Evolutionary conservation across 2,329 filamentous ascomycete genomes (phyloP), one percentile per base, ranked within the genome.

Genomic region (Pseudonectria foliicola): DNA sequence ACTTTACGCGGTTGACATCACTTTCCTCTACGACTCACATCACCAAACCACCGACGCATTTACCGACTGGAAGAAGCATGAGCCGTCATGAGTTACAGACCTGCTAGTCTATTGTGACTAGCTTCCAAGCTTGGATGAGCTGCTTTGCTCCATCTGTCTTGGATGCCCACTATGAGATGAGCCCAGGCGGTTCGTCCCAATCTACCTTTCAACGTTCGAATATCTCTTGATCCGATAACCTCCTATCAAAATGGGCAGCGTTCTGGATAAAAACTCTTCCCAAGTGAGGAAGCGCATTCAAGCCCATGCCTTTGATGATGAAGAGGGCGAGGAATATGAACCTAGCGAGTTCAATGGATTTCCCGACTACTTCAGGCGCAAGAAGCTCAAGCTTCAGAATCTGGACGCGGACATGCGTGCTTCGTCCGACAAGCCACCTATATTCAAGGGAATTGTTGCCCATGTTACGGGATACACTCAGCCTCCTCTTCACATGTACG

Each of bases 321-420:
- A 95, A 56, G 74, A 75, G 15, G 90, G 92, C 38, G 90, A 96
- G 38, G 93, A 98, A 59, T 98, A 98, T 59, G 80, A 82, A 39
- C 77, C 71, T 2, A 95, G 88, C 43, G 77, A 75, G 34, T 98
- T 96, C 60, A 86, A 87, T 16, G 90, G 89, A 7, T 93, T 96
- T 52, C 64, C 71, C 15, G 90, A 96, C 54, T 98, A 96, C 60
- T 93, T 95, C 57, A 75, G 89, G 32, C 81, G 89, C 37, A 98
- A 98, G 68, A 95, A 94, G 70, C 80, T 95, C 60, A 98, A 98
- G 57, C 73, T 98, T 4, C 92, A 96, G 60, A 98, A 98, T 53
- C 75, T 92, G 21, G 92, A 98, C 61, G 80, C 80, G 7, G 77
- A 94, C 35, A 68, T 94, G 29, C 80, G 90, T 39, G 73, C 82